Base-by-base conservation (phyloP, 371 early-diverging fungal species). In the Batkoa obscura region DNA sequence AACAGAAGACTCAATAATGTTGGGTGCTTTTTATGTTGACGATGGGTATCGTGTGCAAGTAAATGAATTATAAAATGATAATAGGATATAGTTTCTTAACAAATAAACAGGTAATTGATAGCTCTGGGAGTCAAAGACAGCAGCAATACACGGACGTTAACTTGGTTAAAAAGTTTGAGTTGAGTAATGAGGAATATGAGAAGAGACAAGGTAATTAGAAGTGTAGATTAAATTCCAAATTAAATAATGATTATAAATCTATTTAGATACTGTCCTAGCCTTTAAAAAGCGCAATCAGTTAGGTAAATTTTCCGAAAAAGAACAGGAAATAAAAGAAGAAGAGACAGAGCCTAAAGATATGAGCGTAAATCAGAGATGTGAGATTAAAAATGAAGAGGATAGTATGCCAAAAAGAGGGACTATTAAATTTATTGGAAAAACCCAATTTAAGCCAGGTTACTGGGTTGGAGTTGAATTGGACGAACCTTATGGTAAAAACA, bases 391-490 rank as follows among this genome's bases (percentile, higher is more conserved):
- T 31, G 67, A 63, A 3, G 64, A 64, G 30, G 72, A 68, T 6
- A 68, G 60, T 2, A n/a, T 83, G 9, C 66, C 61, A 47, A 76
- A 83, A 55, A 63, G 86, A 3, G 97, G 95, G 5, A 71, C 75
- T 0, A 89, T 96, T 36, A 66, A 72, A 53, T 96, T 76, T 66
- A 74, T 92, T 6, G 93, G 87, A 56, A 60, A 65, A 41, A 79
- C 81, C 0, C 66, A 78, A 42, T 90, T 94, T 63, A 60, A 45
- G n/a, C 3, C 68, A 81, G 0, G 97, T 95, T 2, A 68, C 70
- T 96, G 93, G 93, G 81, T 94, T 8, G 97, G 97, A 50, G 69
- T 96, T 15, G 84, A 92, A 63, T 93, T 86, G 53, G 97, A 96
- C 62, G 97, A 96, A 58, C 97, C 97, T 0, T 61, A 92, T 42